Evolutionary conservation across 192 early-diverging fungal species (phyloP), one percentile per base, ranked within the genome.

Genomic region (Rhizoclosmatium sp.): DNA sequence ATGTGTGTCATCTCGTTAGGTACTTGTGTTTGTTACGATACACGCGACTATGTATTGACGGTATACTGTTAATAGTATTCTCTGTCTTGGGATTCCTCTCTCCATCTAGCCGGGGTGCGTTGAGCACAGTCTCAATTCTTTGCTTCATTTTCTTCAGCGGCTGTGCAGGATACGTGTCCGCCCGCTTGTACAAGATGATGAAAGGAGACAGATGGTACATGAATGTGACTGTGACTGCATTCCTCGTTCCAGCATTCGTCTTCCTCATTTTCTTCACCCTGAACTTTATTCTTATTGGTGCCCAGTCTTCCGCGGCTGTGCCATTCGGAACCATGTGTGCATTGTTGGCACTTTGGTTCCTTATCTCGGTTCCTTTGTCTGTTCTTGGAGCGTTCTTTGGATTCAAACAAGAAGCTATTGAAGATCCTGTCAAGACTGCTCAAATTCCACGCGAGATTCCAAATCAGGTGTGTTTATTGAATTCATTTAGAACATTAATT

Each of bases 61-160:
- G 31, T 31, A 31, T 31, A 31, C 31, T 31, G 31, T 31, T 31
- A 31, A 10, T 75, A 90, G 89, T 93, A 0, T 96, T 99, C 90
- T 96, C 97, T 3, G 89, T 95, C 14, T 92, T 99, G 68, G 97
- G 97, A 5, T 99, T 99, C 90, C 89, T 99, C 65, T 98, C 96
- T 51, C 85, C 85, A 7, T 87, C 85, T 19, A 82, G 93, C 85
- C 95, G 97, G 66, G 97, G 97, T 5, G 92, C 95, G 1, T 86
- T 99, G 59, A 88, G 87, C 14, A 97, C 95, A 1, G 92, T 96
- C 44, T 93, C 94, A 85, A 88, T 99, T 60, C 84, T 98, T 48
- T 94, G 98, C 80, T 98, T 94, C 84, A 91, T 99, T 82, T 62
- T 92, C 45, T 98, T 95, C 82, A 92, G 91, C 10, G 87, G 89